phyloP scores from a whole-genome alignment of 106 monocot genomes.

The Dendrobium chrysotoxum region DNA sequence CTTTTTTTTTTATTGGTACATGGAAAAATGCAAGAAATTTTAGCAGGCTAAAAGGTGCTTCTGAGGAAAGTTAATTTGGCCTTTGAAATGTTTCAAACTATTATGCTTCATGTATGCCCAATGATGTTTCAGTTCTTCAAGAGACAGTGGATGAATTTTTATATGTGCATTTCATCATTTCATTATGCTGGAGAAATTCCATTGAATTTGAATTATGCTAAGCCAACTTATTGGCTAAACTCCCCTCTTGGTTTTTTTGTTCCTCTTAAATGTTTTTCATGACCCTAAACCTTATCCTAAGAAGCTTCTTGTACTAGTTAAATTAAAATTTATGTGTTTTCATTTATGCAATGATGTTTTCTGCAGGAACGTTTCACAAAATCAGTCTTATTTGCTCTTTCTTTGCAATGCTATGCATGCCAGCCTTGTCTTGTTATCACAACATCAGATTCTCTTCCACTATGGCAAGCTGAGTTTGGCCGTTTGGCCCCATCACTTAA shows the following conservation, averaged over 20 bases:
- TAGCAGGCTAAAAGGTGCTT: background rate
- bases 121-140: background rate
- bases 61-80: background rate
- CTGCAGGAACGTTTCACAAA: constrained; percentile 59
- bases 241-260: background rate
- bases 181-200: background rate
- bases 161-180: background rate
- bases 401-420: constrained; percentile 24
- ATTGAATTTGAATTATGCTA: background rate
- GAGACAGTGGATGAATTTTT: background rate
- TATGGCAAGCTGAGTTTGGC: constrained; percentile 53
- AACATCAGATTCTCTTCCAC: constrained; percentile 27
- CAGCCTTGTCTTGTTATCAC: constrained; percentile 58
- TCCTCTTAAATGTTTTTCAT: background rate
- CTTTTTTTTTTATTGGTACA: background rate
- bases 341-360: constrained; percentile 7
- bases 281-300: background rate
- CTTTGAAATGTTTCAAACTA: background rate
- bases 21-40: background rate
- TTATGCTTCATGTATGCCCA: background rate
- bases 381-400: constrained; percentile 39
- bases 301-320: background rate
- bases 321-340: constrained; percentile 1
- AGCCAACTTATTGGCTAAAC: background rate
- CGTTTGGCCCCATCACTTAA: constrained; percentile 54